Conservation (phyloP, 345 rosid species). For the Cardiospermum halicacabum region DNA sequence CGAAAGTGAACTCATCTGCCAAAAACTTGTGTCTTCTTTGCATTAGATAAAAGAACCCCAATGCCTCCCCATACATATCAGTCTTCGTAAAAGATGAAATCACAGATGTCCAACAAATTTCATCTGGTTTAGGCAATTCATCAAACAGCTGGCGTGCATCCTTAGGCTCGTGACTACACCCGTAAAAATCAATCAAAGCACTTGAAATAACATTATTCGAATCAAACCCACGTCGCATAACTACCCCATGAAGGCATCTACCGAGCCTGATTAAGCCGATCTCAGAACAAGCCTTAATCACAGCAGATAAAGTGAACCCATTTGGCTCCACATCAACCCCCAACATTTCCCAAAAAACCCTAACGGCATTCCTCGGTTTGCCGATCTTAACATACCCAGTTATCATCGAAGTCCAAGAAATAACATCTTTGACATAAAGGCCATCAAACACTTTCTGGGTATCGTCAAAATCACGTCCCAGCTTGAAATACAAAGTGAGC, state of each 20-base stretch:
- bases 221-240: constrained; percentile 49
- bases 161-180: constrained; percentile 33
- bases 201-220: constrained; percentile 53
- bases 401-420: constrained; percentile 88
- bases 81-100: constrained; percentile 63
- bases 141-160: constrained; percentile 64
- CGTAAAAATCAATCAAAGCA: constrained; percentile 70
- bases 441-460: constrained; percentile 67
- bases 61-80: constrained; percentile 51
- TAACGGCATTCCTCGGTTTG: constrained; percentile 47
- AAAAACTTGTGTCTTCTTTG: constrained; percentile 37
- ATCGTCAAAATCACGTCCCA: constrained; percentile 50
- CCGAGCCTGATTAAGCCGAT: constrained; percentile 51
- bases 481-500: constrained; percentile 69
- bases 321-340: constrained; percentile 60
- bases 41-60: constrained; percentile 52
- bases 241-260: constrained; percentile 63
- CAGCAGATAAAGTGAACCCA: constrained; percentile 67
- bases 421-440: constrained; percentile 50
- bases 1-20: constrained; percentile 71
- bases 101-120: constrained; percentile 73
- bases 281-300: constrained; percentile 73
- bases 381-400: constrained; percentile 53
- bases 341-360: constrained; percentile 64
- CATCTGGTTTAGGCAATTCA: constrained; percentile 72